A percentile compares a stretch with the other conserved stretches of the same genome.
phyloP scores from a whole-genome alignment of 1,139 yeast species.

The Nakaseomyces glabratus region DNA sequence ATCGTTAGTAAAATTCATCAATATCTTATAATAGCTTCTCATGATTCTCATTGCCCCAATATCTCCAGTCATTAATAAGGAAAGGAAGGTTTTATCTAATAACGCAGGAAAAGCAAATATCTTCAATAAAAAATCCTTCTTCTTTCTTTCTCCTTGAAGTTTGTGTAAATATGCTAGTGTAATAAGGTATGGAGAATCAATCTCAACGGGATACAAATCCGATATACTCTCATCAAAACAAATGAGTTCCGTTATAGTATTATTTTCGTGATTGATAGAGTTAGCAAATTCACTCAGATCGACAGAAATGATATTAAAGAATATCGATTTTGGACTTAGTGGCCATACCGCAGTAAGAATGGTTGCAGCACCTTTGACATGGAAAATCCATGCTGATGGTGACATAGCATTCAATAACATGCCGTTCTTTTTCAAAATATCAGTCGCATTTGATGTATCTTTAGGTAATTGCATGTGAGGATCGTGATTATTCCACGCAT shows the following conservation, averaged over 20 bases:
- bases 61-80: slow-evolving; percentile 78
- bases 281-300: slow-evolving; percentile 76
- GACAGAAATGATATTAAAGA: slow-evolving; percentile 65
- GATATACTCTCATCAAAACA: slow-evolving; percentile 82
- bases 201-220: slow-evolving; percentile 78
- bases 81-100: slow-evolving; percentile 68
- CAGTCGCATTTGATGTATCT: slow-evolving; percentile 3
- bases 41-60: slow-evolving; percentile 80
- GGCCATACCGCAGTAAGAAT: slow-evolving; percentile 97
- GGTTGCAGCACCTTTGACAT: slow-evolving; percentile 94
- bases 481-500: slow-evolving; percentile 39
- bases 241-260: slow-evolving; percentile 48
- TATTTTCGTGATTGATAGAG: slow-evolving; percentile 42
- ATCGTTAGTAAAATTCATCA: slow-evolving; percentile 73
- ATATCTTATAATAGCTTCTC: slow-evolving; percentile 75
- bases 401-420: slow-evolving; percentile 39
- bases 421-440: slow-evolving; percentile 15
- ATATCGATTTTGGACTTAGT: slow-evolving; percentile 65
- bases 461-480: slow-evolving; percentile 45
- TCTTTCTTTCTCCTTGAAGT: slow-evolving; percentile 69
- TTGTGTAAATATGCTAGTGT: slow-evolving; percentile 83
- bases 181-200: slow-evolving; percentile 74
- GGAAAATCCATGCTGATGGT: slow-evolving; percentile 94
- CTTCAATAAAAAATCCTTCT: slow-evolving; percentile 76
- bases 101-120: slow-evolving; percentile 92